A percentile compares a stretch with the other conserved stretches of the same genome.
phyloP scores from a whole-genome alignment of 768 basidiomycete genomes.

The Pulveroboletus frians region DNA sequence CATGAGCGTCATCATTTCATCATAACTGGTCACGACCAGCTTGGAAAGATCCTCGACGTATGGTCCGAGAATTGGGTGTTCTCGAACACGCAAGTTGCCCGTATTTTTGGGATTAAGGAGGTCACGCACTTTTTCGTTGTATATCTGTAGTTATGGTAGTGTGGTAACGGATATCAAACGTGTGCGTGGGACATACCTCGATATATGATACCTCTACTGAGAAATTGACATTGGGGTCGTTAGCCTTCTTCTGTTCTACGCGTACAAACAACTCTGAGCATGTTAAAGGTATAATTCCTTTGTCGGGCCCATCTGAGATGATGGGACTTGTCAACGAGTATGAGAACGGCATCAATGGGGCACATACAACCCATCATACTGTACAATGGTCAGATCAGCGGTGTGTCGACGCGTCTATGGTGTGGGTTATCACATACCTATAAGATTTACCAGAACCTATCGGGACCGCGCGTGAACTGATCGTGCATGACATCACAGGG shows the following conservation, averaged over 20 bases:
- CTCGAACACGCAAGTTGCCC: slow-evolving; percentile 92
- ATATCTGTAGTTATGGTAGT: slow-evolving; percentile 50
- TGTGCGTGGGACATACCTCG: slow-evolving; percentile 50
- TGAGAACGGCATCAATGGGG: slow-evolving; percentile 1
- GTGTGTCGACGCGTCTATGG: background rate
- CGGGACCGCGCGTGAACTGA: slow-evolving; percentile 4
- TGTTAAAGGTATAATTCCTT: slow-evolving; percentile 95
- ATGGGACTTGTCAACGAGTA: slow-evolving; percentile 3
- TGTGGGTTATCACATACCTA: slow-evolving; percentile 48
- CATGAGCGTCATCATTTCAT: slow-evolving; percentile 99
- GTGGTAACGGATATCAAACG: background rate
- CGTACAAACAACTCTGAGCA: slow-evolving; percentile 90
- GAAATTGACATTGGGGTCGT: slow-evolving; percentile 68
- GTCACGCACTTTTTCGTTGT: slow-evolving; percentile 97
- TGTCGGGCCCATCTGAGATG: slow-evolving; percentile 81
- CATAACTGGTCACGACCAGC: slow-evolving; percentile 84
- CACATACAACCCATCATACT: slow-evolving; percentile 96
- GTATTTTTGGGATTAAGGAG: slow-evolving; percentile 96
- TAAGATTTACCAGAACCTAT: slow-evolving; percentile 89
- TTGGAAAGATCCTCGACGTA: slow-evolving; percentile 98
- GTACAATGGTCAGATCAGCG: slow-evolving; percentile 10
- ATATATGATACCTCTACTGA: slow-evolving; percentile 99
- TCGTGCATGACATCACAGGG: background rate
- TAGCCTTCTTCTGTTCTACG: slow-evolving; percentile 57
- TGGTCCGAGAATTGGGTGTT: slow-evolving; percentile 94